phyloP scores from a whole-genome alignment of 805 yeast genomes.

The Cyberlindnera galapagoensis region DNA sequence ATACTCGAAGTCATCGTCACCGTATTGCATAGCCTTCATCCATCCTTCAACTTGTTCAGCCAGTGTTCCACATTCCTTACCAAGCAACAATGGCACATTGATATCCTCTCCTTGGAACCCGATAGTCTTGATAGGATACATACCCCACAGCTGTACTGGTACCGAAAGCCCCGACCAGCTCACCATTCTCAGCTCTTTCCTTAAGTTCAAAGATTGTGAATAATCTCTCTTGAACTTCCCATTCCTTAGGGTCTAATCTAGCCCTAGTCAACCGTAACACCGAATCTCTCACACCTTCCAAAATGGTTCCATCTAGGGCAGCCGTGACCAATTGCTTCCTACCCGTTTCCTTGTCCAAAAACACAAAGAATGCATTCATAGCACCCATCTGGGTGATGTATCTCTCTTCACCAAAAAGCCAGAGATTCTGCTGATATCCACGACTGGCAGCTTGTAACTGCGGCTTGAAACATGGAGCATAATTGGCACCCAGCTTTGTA shows the following conservation, averaged over 20 bases:
- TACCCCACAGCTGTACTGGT: conserved; percentile 97
- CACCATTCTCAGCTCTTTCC: conserved; percentile 71
- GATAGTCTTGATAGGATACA: conserved; percentile 84
- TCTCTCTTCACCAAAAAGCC: conserved; percentile 91
- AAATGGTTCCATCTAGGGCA: conserved; percentile 94
- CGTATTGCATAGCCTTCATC: too few relatives aligned
- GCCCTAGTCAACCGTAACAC: conserved; percentile 70
- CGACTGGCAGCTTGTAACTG: conserved; percentile 83
- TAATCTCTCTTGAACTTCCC: conserved; percentile 81
- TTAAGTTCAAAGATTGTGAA: conserved; percentile 75
- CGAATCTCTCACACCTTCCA: conserved; percentile 95
- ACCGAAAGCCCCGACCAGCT: conserved; percentile 91
- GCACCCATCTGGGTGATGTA: conserved; percentile 95
- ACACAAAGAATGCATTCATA: conserved; percentile 90
- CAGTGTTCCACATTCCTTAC: too few relatives aligned
- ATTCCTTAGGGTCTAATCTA: conserved; percentile 65
- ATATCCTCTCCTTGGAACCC: conserved; percentile 74
- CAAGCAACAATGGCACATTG: conserved; percentile 71
- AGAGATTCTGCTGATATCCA: conserved; percentile 93
- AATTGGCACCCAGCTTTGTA: conserved; percentile 94
- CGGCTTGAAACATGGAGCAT: conserved; percentile 92
- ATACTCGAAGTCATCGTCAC: too few relatives aligned
- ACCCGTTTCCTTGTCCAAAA: conserved; percentile 68
- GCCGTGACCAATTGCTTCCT: conserved; percentile 91
- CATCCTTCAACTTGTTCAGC: too few relatives aligned